These are phyloP conservation scores for Ziziphus jujuba DNA, from an alignment of 306 rosid genomes.

Conservation along the genomic window DNA sequence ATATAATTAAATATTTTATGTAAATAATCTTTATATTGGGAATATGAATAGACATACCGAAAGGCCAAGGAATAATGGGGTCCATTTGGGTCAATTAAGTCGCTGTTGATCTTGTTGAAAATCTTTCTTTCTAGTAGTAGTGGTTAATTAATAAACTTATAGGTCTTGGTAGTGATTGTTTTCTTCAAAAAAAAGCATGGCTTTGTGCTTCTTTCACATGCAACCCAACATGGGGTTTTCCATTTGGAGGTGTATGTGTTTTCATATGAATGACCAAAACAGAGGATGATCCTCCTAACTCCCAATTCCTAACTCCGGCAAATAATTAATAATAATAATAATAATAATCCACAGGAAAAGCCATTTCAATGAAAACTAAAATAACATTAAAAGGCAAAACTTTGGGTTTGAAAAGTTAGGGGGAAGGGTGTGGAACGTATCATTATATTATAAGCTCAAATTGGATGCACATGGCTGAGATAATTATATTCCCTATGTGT, in stretches of 20 bases:
- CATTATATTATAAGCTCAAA: constrained; percentile 42
- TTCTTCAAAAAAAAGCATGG: constrained; percentile 43
- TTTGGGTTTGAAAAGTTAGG: constrained; percentile 37
- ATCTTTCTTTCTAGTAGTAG: not conserved
- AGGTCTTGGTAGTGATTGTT: constrained; percentile 37
- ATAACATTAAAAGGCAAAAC: constrained; percentile 27
- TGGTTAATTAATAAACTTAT: not conserved
- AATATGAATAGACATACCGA: not conserved
- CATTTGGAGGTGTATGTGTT: constrained; percentile 23
- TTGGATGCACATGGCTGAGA: constrained; percentile 61
- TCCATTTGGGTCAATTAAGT: not conserved
- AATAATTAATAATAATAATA: constrained; percentile 17
- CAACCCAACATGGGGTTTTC: constrained; percentile 44
- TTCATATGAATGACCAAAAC: constrained; percentile 12
- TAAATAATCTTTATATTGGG: no score
- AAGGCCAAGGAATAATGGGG: not conserved
- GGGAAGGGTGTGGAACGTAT: constrained; percentile 52
- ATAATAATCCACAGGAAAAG: not conserved
- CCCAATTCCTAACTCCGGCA: not conserved
- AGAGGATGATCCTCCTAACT: not conserved
- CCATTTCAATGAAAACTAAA: constrained; percentile 28
- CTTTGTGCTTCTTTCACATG: constrained; percentile 50
- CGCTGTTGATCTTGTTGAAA: not conserved
- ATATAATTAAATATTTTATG: no score
- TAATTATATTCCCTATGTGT: constrained; percentile 40